Conservation (phyloP, 441 rosid species). For the Raphanus hybrid region DNA sequence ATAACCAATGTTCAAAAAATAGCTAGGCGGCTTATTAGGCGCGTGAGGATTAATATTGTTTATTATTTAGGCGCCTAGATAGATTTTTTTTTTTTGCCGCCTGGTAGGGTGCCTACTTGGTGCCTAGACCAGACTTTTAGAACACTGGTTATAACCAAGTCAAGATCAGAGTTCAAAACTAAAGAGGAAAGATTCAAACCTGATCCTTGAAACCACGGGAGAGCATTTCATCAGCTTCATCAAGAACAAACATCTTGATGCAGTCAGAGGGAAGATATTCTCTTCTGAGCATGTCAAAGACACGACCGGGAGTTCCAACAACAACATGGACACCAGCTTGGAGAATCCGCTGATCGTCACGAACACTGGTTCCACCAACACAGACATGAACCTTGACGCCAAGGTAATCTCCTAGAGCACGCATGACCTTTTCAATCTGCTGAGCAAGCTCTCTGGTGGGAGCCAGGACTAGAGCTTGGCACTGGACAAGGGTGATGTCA, state of each 20-base stretch:
- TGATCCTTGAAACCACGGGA: conserved; percentile 57
- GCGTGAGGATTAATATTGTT: too few species aligned
- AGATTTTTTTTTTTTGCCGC: too few species aligned
- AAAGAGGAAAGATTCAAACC: conserved; percentile 24
- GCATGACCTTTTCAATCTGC: conserved; percentile 90
- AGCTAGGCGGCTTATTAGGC: too few species aligned
- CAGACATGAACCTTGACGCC: conserved; percentile 88
- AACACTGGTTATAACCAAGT: too few species aligned
- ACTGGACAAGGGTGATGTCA: conserved; percentile 62
- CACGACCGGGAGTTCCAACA: conserved; percentile 91
- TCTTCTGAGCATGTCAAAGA: conserved; percentile 79
- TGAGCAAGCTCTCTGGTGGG: conserved; percentile 86
- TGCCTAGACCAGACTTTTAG: too few species aligned
- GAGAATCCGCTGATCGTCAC: conserved; percentile 79
- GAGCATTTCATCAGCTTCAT: conserved; percentile 90
- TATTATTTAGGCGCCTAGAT: too few species aligned
- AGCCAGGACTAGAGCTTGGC: conserved; percentile 82
- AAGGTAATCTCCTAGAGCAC: conserved; percentile 86
- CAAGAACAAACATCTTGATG: conserved; percentile 82
- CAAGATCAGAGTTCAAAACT: too few species aligned
- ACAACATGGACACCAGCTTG: conserved; percentile 84
- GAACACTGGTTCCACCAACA: conserved; percentile 85
- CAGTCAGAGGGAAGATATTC: conserved; percentile 73
- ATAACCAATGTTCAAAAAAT: too few species aligned
- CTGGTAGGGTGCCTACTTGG: too few species aligned